Base-by-base conservation (phyloP, 257 asterid genomes). In the Perilla frutescens region DNA sequence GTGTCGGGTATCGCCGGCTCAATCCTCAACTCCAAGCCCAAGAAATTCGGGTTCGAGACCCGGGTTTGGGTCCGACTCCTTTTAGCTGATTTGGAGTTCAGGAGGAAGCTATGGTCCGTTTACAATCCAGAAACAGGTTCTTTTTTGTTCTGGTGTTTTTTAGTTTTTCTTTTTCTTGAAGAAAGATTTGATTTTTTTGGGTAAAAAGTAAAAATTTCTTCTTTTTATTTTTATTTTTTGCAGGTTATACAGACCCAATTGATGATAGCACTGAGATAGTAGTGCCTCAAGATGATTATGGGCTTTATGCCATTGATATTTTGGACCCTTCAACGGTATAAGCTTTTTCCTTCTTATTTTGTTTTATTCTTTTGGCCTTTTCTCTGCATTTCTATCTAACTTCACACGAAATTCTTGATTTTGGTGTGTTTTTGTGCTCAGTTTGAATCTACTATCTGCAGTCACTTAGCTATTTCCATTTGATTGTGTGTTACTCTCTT, bases 261-360 rank as follows among this genome's bases (percentile, higher is more conserved):
- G 97, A 94, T 74, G 82, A 80, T 72, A 80, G 77, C 68, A 73
- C 78, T 54, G 97, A 90, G 69, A 85, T 94, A 62, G 80, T 80
- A 45, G 99, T 94, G 73, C 99, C 99, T 41, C 82, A 90, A 82
- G 97, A 94, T 90, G 99, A 94, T 84, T 77, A 88, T 78, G 99
- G 99, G 54, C 91, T 94, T 36, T 94, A 88, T 77, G 97, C 99
- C 60, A 91, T 94, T 84, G 97, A 91, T 80, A 85, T 94, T 77
- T 81, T 94, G 88, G 99, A 94, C 82, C 99, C 99, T 83, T 88
- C 99, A 49, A 9, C 77, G 4, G 99, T 90, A 80, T 80, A 92
- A 59, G 26, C 67, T 73, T 73, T 41, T 45, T 40, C 53, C 1
- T 43, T 12, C 5, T 12, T 14, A 37, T 47, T 3, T 54, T 43